Base-by-base conservation (phyloP, 202 grass and related monocot genomes). In the Schoenoplectus tabernaemontani region DNA sequence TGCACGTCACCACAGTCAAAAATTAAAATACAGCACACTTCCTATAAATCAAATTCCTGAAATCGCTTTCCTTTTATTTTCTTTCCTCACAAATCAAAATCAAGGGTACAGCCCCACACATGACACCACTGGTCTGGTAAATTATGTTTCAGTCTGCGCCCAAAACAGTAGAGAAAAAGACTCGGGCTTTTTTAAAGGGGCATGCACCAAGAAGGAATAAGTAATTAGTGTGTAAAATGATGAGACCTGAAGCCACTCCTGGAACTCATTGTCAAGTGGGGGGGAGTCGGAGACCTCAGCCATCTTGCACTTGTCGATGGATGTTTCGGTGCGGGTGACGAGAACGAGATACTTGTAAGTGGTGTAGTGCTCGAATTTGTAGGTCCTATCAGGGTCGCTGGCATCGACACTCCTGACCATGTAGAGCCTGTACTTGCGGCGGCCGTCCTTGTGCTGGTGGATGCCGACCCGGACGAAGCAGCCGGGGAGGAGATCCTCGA, bases 381-480 rank as follows among this genome's bases (percentile, higher is more conserved):
- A 98, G 7, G 84, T 59, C 26, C 77, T 82, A 43, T 92, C 85
- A 7, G 95, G 86, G 48, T 98, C 89, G 9, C 77, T 92, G 2
- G 95, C 89, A 73, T 98, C 95, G 17, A 98, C 89, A 1, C 90
- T 98, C 12, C 86, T 85, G 61, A 98, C 89, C 71, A 90, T 92
- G 84, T 89, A 98, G 3, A 98, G 75, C 87, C 92, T 88, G 53
- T 98, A 98, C 47, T 79, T 90, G 0, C 91, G 86, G 46, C 20
- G 78, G 26, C 95, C 95, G 17, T 58, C 67, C 74, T 85, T 90
- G 70, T 81, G 85, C 87, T 97, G 93, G 41, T 91, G 91, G 69
- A 98, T 90, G 22, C 91, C 91, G 67, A 98, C 86, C 2, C 91
- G 78, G 65, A 98, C 91, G 62, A 94, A 98, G 64, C 95, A 98